Evolutionary conservation across 345 rosid genomes (phyloP), one percentile per base, ranked within the genome.

Genomic region (Lepidium didymum): DNA sequence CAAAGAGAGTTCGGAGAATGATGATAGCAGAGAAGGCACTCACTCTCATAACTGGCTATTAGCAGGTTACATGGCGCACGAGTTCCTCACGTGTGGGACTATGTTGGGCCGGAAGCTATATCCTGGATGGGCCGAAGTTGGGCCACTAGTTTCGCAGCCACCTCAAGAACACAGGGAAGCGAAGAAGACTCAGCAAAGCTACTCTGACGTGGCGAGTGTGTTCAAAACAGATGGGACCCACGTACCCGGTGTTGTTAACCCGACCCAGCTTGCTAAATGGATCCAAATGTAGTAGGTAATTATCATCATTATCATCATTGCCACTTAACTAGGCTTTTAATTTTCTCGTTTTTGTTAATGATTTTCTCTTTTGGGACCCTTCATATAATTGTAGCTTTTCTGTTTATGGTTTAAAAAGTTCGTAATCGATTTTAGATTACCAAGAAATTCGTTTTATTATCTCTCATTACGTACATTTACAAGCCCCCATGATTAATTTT

Each of bases 41-140:
- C 19, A 44, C 23, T 7, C 54, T 14, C 54, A 55, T 36, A 86
- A 81, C 69, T 61, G 68, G 79, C 63, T 88, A 0, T 64, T 88
- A 8, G 95, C 95, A 19, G 87, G 95, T 0, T 88, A 86, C 80
- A 75, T 88, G 87, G 91, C 95, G 13, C 80, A 76, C 64, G 91
- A 88, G 78, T 88, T 80, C 40, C 59, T 88, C 64, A 80, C 82
- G 1, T 75, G 74, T 49, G 95, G 89, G 3, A 88, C 89, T 0
- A 54, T 88, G 54, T 63, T 86, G 9, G 95, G 89, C 40, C 71
- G 85, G 58, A 82, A 74, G 44, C 51, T 76, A 6, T 80, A 80
- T 14, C 82, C 81, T 27, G 80, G 40, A 7, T 69, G 77, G 62
- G 44, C 75, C 3, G 83, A 76, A 14, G 21, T 80, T 38, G 70